Evolutionary conservation across 1,139 yeast genomes (phyloP).

Genomic region (Hanseniaspora sp.): DNA sequence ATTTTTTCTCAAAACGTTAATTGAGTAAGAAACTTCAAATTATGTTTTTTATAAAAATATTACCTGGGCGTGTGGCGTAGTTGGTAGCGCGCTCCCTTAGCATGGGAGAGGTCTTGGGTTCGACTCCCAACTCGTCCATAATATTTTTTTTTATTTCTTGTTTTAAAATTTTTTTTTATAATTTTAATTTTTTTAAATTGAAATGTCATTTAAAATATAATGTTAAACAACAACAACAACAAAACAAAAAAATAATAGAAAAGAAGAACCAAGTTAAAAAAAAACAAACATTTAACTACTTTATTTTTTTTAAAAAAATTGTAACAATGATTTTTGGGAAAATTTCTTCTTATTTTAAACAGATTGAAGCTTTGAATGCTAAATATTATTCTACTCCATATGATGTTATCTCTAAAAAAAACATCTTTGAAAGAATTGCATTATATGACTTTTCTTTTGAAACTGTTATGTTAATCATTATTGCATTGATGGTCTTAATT

Average conservation of each 20-base stretch:
- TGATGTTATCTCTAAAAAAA: constrained; percentile 44
- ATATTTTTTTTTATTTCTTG: constrained; percentile 22
- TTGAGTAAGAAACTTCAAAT: too few species aligned
- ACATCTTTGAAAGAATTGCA: constrained; percentile 39
- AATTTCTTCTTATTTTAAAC: constrained; percentile 6
- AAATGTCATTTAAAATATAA: too few species aligned
- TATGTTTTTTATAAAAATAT: not conserved
- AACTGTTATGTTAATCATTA: constrained; percentile 41
- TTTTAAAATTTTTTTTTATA: not conserved
- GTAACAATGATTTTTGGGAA: not conserved
- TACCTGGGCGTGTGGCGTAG: constrained; percentile 76
- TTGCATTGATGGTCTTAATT: constrained; percentile 36
- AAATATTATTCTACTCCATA: constrained; percentile 35
- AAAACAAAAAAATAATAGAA: not conserved
- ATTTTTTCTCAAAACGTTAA: too few species aligned
- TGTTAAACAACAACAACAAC: not conserved
- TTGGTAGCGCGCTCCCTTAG: constrained; percentile 89
- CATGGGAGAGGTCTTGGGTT: constrained; percentile 86
- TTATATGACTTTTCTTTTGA: constrained; percentile 69
- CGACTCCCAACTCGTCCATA: constrained; percentile 82
- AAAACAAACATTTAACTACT: too few species aligned
- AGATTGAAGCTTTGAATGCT: constrained; percentile 20
- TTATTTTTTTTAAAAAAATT: not conserved
- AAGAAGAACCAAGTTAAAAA: not conserved
- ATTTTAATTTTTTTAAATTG: too few species aligned